A percentile compares a stretch with the other conserved stretches of the same genome.
Conservation (phyloP, 176 grass and related monocot genomes). For the Typha latifolia region DNA sequence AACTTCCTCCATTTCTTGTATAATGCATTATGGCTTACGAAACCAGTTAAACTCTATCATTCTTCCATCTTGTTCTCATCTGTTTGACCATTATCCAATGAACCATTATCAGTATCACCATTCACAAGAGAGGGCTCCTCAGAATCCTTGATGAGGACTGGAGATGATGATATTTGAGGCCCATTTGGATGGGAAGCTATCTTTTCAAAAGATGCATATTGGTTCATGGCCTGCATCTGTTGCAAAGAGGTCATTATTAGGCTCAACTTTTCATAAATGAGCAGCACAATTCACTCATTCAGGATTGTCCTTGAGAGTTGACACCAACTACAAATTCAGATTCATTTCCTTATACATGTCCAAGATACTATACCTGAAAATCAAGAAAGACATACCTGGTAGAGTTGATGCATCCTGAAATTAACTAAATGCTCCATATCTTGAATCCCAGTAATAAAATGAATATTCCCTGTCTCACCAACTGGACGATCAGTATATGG, state of each 20-base stretch:
- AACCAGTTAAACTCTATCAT: slow-evolving; percentile 7
- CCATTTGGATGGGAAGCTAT: slow-evolving; percentile 22
- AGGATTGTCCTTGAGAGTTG: too few species aligned
- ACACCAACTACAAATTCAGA: too few species aligned
- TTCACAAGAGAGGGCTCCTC: slow-evolving; percentile 31
- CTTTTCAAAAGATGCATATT: slow-evolving; percentile 27
- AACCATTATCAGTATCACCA: slow-evolving; percentile 21
- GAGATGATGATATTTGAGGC: slow-evolving; percentile 7
- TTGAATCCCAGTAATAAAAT: slow-evolving; percentile 52
- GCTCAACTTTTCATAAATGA: neutral
- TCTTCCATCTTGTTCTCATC: slow-evolving; percentile 25
- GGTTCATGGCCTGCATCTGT: slow-evolving; percentile 76
- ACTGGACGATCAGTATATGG: slow-evolving; percentile 66
- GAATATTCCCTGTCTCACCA: slow-evolving; percentile 48
- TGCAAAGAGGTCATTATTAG: slow-evolving; percentile 8
- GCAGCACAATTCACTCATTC: too few species aligned
- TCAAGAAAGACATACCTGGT: slow-evolving; percentile 34
- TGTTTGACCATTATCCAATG: slow-evolving; percentile 15
- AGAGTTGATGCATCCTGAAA: slow-evolving; percentile 80
- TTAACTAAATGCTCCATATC: slow-evolving; percentile 77
- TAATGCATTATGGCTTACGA: slow-evolving; percentile 1
- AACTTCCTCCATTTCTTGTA: neutral
- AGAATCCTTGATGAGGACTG: slow-evolving; percentile 20
- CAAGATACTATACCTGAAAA: neutral
- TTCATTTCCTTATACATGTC: too few species aligned